Evolutionary conservation across 352 stramenopile genomes (phyloP), one percentile per base, ranked within the genome.

Genomic region (Pythium vanterpoolii): DNA sequence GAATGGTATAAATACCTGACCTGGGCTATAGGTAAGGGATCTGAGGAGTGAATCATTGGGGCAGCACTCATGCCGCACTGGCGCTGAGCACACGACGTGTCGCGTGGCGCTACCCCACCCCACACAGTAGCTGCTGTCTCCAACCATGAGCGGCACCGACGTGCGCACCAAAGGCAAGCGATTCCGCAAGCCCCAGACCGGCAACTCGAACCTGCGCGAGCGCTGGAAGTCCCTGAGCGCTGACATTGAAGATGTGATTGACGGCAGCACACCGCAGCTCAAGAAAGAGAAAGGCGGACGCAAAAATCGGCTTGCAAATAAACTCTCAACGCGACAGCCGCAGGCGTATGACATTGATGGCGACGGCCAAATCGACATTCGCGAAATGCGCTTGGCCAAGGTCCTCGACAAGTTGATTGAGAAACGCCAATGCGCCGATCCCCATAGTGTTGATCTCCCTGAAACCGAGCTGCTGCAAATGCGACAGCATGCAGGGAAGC

Each of bases 371-470:
- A 69, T 89, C 51, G 79, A 89, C 40, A 70, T 86, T 19, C 79
- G 79, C 11, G 79, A 89, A 54, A 83, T 87, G 79, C 76, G 75
- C 11, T 58, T 89, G 43, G 77, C 73, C 19, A 87, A 86, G 60
- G 83, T 85, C 42, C 56, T 87, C 4, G 76, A 89, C 36, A 63
- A 60, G 14, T 84, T 89, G 67, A 64, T 85, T 14, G 62, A 73
- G 9, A 68, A 74, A 55, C 68, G 73, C 16, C 50, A 56, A 19
- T 28, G 27, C 16, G 23, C 42, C 2, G 44, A 31, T 5, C 36
- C 58, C 0, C 7, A 54, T 9, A 28, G 2, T 2, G 5, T 31
- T 9, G 52, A 55, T 26, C 14, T 71, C 4, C 43, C 57, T 0
- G 79, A 85, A 36, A 30, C 46, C 6, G 75, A 87, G 19, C 59